Conservation (phyloP, 306 rosid genomes). For the Dalbergia cultrata region DNA sequence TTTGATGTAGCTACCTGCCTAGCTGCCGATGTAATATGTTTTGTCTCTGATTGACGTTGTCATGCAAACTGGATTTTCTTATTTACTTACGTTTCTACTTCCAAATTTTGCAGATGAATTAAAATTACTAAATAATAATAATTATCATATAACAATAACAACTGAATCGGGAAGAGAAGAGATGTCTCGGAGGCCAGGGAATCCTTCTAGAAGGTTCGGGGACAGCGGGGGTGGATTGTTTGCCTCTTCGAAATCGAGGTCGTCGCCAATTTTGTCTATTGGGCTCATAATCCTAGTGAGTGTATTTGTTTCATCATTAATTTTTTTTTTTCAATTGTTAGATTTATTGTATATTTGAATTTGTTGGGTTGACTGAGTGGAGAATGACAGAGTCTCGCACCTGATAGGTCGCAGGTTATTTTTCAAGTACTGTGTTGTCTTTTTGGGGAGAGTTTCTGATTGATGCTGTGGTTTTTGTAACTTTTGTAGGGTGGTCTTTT, state of each 20-base stretch:
- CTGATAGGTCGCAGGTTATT: background rate
- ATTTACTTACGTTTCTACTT: background rate
- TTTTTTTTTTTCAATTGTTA: background rate
- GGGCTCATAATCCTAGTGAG: conserved; percentile 57
- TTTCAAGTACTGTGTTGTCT: background rate
- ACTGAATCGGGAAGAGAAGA: conserved; percentile 12
- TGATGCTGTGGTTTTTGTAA: conserved; percentile 17
- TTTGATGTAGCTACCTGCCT: background rate
- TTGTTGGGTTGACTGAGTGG: no score
- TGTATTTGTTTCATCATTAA: background rate
- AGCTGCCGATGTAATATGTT: background rate
- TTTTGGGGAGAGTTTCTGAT: conserved; percentile 12
- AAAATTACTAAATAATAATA: background rate
- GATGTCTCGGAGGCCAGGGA: conserved; percentile 74
- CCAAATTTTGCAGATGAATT: conserved; percentile 34
- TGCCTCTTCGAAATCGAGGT: conserved; percentile 54
- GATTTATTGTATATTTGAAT: background rate
- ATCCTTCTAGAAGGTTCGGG: conserved; percentile 64
- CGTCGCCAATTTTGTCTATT: conserved; percentile 63
- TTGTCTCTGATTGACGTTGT: background rate
- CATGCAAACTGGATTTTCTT: background rate
- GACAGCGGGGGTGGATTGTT: conserved; percentile 58
- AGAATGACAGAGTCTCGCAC: no score
- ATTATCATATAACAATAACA: background rate
- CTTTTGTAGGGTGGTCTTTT: conserved; percentile 47